These are phyloP conservation scores for Pseudonectria buxi DNA, from an alignment of 2,329 filamentous ascomycete genomes.

Conservation along the genomic window DNA sequence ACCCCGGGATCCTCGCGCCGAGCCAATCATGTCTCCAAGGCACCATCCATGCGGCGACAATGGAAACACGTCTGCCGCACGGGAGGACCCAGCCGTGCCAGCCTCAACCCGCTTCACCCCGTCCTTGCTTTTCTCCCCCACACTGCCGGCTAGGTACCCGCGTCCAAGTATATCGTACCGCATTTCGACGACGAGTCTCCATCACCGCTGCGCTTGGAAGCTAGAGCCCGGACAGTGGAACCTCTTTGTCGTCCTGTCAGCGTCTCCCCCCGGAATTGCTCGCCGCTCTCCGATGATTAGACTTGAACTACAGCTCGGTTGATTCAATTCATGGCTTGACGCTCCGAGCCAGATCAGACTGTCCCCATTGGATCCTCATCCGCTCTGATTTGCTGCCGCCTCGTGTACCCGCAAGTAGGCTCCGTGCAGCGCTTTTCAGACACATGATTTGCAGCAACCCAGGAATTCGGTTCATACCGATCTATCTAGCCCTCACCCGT, in stretches of 20 bases:
- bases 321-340: too few species aligned
- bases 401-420: constrained; percentile 16
- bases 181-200: too few species aligned
- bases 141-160: constrained; percentile 8
- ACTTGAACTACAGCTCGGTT: too few species aligned
- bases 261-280: too few species aligned
- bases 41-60: constrained; percentile 23
- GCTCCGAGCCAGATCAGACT: too few species aligned
- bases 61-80: constrained; percentile 22
- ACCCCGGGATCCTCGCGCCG: constrained; percentile 9
- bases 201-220: too few species aligned
- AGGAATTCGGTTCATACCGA: constrained; percentile 18
- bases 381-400: constrained; percentile 16
- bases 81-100: constrained; percentile 22
- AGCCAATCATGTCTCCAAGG: constrained; percentile 15
- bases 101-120: constrained; percentile 18
- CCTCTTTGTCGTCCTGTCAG: too few species aligned
- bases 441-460: constrained; percentile 29
- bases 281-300: too few species aligned
- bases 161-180: too few species aligned
- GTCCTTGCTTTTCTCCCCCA: constrained; percentile 20
- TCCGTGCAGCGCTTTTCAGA: constrained; percentile 19
- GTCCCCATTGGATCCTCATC: constrained; percentile 17
- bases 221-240: too few species aligned
- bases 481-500: constrained; percentile 11